phyloP scores from a whole-genome alignment of 331 rosid genomes.

The Quercus phellos region DNA sequence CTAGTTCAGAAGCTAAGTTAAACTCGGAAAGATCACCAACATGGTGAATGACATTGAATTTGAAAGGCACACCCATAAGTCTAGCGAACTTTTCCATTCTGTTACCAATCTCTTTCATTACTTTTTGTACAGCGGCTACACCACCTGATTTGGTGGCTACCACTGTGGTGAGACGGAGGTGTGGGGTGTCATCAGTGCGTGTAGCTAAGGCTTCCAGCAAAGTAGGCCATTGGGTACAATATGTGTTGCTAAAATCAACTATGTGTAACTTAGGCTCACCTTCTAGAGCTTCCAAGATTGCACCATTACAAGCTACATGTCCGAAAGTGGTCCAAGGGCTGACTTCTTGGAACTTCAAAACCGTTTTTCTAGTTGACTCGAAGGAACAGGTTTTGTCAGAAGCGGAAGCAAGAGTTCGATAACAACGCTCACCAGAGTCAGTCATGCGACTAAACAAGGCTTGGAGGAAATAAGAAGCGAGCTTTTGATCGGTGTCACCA shows the following conservation, averaged over 20 bases:
- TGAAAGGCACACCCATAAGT: slow-evolving; percentile 89
- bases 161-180: slow-evolving; percentile 64
- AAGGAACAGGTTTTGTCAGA: slow-evolving; percentile 76
- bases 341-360: slow-evolving; percentile 79
- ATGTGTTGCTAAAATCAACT: slow-evolving; percentile 76
- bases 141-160: slow-evolving; percentile 32
- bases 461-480: slow-evolving; percentile 72
- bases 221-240: slow-evolving; percentile 98
- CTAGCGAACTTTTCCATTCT: slow-evolving; percentile 91
- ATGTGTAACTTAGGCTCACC: slow-evolving; percentile 74
- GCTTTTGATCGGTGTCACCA: slow-evolving; percentile 77
- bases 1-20: slow-evolving; percentile 36
- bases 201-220: slow-evolving; percentile 83
- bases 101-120: slow-evolving; percentile 73
- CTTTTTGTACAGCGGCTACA: slow-evolving; percentile 32
- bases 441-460: slow-evolving; percentile 75
- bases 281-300: slow-evolving; percentile 76
- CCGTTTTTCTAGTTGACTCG: slow-evolving; percentile 67
- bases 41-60: slow-evolving; percentile 70
- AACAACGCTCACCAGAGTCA: slow-evolving; percentile 69
- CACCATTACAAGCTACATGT: slow-evolving; percentile 88
- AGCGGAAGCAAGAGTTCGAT: slow-evolving; percentile 48
- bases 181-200: slow-evolving; percentile 72
- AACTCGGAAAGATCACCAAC: slow-evolving; percentile 61
- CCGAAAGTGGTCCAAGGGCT: slow-evolving; percentile 97